Conservation (phyloP, 768 basidiomycete genomes). For the Mycena sanguinolenta region DNA sequence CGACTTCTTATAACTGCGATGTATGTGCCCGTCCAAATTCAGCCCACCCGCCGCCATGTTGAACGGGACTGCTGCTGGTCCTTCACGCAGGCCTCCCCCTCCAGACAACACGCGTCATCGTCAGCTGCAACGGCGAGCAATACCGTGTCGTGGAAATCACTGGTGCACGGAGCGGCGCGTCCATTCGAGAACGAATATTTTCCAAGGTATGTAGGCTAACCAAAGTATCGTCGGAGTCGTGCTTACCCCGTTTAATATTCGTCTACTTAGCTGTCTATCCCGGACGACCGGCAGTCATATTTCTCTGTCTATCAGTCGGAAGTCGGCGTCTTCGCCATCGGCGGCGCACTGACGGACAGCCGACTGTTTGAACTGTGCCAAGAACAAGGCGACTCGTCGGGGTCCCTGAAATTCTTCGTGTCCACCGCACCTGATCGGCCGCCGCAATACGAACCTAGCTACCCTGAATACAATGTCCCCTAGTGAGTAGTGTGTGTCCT, state of each 20-base stretch:
- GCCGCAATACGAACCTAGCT: constrained; percentile 39
- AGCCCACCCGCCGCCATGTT: constrained; percentile 7
- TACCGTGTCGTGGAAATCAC: constrained; percentile 64
- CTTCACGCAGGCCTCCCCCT: constrained; percentile 43
- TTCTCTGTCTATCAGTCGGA: constrained; percentile 64
- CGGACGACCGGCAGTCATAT: constrained; percentile 53
- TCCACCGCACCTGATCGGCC: constrained; percentile 61
- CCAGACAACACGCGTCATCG: constrained; percentile 58
- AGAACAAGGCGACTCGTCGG: constrained; percentile 60
- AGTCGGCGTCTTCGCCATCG: constrained; percentile 59
- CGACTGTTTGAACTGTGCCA: constrained; percentile 57
- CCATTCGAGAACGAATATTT: constrained; percentile 60
- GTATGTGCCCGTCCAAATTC: constrained; percentile 15
- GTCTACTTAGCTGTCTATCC: constrained; percentile 58
- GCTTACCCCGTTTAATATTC: background rate
- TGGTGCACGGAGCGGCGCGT: constrained; percentile 58
- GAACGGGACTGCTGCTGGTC: constrained; percentile 8
- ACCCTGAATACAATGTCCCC: constrained; percentile 23
- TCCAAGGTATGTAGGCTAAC: constrained; percentile 54
- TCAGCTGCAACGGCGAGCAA: constrained; percentile 63
- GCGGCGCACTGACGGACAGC: constrained; percentile 55
- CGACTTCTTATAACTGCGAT: constrained; percentile 19
- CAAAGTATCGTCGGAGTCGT: background rate
- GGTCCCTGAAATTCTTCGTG: constrained; percentile 65
- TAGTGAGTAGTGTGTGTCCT: constrained; percentile 9